Conservation (phyloP, 2,329 filamentous ascomycete genomes). For the Aspergillus aculeatinus region DNA sequence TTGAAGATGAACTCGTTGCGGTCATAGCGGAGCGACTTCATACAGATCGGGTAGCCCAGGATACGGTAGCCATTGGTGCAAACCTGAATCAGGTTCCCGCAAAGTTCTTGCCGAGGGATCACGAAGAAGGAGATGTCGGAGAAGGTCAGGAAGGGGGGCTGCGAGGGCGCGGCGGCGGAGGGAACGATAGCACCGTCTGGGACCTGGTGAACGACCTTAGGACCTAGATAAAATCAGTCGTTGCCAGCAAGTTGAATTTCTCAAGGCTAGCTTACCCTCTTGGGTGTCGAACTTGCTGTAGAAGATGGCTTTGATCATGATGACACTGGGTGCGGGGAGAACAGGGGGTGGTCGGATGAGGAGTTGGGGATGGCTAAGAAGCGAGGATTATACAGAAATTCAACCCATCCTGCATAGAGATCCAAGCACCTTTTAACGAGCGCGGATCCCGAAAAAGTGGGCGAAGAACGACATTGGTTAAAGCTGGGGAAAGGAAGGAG, state of each 20-base stretch:
- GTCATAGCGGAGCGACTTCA: constrained; percentile 76
- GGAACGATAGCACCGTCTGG: constrained; percentile 59
- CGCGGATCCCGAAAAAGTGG: neutral
- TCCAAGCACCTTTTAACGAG: neutral
- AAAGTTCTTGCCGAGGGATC: constrained; percentile 91
- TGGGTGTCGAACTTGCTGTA: constrained; percentile 66
- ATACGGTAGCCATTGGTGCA: constrained; percentile 74
- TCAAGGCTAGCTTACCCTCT: constrained; percentile 41
- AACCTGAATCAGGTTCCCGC: constrained; percentile 79
- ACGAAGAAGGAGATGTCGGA: constrained; percentile 85
- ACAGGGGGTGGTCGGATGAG: constrained; percentile 1
- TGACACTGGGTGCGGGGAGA: constrained; percentile 18
- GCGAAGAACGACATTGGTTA: neutral
- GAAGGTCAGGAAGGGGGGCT: constrained; percentile 76
- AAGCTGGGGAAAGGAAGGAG: neutral
- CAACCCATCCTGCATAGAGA: neutral
- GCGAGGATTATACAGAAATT: neutral
- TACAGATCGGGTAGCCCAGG: constrained; percentile 84
- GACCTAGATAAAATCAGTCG: constrained; percentile 44
- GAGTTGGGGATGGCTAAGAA: neutral
- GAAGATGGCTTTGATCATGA: constrained; percentile 64
- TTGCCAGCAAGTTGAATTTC: neutral
- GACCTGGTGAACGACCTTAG: constrained; percentile 64
- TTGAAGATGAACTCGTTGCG: constrained; percentile 99
- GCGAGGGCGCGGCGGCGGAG: constrained; percentile 44